A percentile compares a stretch with the other conserved stretches of the same genome.
Evolutionary conservation across 768 basidiomycete genomes (phyloP).

Genomic region (Lactarius trivialis): DNA sequence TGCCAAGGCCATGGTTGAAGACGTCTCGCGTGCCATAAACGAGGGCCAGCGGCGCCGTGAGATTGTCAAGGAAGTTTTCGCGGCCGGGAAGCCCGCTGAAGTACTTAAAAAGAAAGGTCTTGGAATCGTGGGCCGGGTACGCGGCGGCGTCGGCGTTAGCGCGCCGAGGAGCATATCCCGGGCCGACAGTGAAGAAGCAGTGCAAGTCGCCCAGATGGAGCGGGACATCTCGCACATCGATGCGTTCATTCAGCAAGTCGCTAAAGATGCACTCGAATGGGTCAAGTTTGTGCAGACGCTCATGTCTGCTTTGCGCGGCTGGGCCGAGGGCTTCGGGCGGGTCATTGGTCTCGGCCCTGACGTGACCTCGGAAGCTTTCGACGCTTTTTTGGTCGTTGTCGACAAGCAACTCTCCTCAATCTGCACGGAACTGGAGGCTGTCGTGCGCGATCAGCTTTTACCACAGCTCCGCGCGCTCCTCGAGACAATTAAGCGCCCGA

Average conservation of each 20-base stretch:
- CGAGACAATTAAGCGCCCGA: slow-evolving; percentile 53
- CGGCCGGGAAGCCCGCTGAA: slow-evolving; percentile 23
- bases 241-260: slow-evolving; percentile 17
- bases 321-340: slow-evolving; percentile 21
- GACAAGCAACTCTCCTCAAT: slow-evolving; percentile 47
- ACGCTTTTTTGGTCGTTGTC: slow-evolving; percentile 50
- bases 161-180: slow-evolving; percentile 44
- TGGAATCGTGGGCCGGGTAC: slow-evolving; percentile 48
- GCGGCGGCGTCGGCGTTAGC: slow-evolving; percentile 62
- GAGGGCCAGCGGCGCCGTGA: slow-evolving; percentile 71
- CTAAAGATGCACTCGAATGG: slow-evolving; percentile 20
- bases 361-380: slow-evolving; percentile 27
- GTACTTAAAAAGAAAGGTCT: slow-evolving; percentile 33
- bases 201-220: slow-evolving; percentile 17
- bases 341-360: slow-evolving; percentile 26
- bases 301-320: slow-evolving; percentile 7
- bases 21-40: slow-evolving; percentile 69
- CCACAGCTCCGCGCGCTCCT: slow-evolving; percentile 53
- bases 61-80: slow-evolving; percentile 70
- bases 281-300: slow-evolving; percentile 13
- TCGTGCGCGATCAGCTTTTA: slow-evolving; percentile 48
- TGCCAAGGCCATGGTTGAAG: slow-evolving; percentile 58
- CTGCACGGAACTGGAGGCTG: slow-evolving; percentile 44
- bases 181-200: slow-evolving; percentile 20
- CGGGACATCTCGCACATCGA: slow-evolving; percentile 6